phyloP scores from a whole-genome alignment of 208 protist genomes.

The Herpetomonas muscarum region DNA sequence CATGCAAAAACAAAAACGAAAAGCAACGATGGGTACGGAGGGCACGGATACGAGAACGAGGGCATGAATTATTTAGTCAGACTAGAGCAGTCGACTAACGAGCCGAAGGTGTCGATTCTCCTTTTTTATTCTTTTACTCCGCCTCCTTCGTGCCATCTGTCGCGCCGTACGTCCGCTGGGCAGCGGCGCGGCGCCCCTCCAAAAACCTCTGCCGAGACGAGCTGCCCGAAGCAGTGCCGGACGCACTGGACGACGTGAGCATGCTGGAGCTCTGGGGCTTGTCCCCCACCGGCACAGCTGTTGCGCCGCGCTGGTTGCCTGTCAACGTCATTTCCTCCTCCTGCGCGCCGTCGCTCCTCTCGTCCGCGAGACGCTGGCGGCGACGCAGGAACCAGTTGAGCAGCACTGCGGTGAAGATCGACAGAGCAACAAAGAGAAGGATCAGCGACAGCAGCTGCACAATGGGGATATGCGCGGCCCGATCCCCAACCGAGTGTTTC shows the following conservation, averaged over 20 bases:
- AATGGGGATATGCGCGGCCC: conserved; percentile 16
- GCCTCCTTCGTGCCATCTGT: background rate
- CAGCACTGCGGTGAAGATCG: conserved; percentile 31
- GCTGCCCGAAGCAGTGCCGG: conserved; percentile 25
- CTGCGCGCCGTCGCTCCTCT: background rate
- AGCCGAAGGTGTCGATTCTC: background rate
- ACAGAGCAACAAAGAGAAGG: conserved; percentile 30
- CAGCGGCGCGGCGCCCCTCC: conserved; percentile 39
- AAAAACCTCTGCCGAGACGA: conserved; percentile 67
- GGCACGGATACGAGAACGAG: too few species aligned
- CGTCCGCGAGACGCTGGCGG: conserved; percentile 15
- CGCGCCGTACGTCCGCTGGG: conserved; percentile 25
- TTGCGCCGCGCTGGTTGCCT: conserved; percentile 1
- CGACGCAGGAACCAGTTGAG: conserved; percentile 46
- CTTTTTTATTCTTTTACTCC: conserved; percentile 2
- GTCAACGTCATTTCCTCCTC: conserved; percentile 19
- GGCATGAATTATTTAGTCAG: too few species aligned
- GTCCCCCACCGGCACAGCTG: background rate
- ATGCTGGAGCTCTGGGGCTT: conserved; percentile 1
- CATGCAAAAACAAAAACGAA: conserved; percentile 9
- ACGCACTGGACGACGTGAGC: conserved; percentile 6
- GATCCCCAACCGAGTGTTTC: conserved; percentile 16
- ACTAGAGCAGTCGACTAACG: too few species aligned
- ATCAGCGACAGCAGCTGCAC: conserved; percentile 28
- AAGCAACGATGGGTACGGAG: conserved; percentile 1